These are phyloP conservation scores for Ambrosiella beaveri DNA, from an alignment of 2,329 filamentous ascomycete genomes.

Conservation along the genomic window DNA sequence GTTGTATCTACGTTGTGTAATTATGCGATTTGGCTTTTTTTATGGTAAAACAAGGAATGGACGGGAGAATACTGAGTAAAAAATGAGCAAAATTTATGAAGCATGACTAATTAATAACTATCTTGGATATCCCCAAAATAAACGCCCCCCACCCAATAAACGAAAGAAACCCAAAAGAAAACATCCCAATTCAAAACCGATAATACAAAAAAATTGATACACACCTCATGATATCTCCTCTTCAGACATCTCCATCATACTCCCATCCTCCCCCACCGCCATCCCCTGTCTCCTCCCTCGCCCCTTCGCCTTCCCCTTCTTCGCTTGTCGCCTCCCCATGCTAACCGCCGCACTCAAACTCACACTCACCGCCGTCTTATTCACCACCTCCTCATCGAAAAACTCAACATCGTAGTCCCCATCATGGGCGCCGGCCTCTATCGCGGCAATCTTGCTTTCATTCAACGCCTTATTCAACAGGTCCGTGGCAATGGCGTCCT, in stretches of 20 bases:
- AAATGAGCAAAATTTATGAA: not conserved
- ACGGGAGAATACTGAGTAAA: too few species aligned
- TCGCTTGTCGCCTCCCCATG: slow-evolving; percentile 13
- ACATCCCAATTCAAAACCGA: not conserved
- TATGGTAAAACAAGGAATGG: not conserved
- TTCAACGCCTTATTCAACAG: slow-evolving; percentile 55
- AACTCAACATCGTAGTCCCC: slow-evolving; percentile 29
- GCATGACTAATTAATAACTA: not conserved
- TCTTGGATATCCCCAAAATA: not conserved
- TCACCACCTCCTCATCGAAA: slow-evolving; percentile 36
- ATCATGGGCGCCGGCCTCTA: slow-evolving; percentile 27
- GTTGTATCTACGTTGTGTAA: not conserved
- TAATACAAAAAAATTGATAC: not conserved
- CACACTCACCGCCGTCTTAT: not conserved
- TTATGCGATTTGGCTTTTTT: not conserved
- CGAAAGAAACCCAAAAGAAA: not conserved
- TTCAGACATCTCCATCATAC: slow-evolving; percentile 40
- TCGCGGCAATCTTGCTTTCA: slow-evolving; percentile 31
- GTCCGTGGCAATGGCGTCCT: slow-evolving; percentile 68
- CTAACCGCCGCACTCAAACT: slow-evolving; percentile 28
- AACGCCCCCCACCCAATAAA: not conserved
- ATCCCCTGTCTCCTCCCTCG: slow-evolving; percentile 13
- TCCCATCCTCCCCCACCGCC: slow-evolving; percentile 24
- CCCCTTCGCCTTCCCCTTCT: slow-evolving; percentile 17
- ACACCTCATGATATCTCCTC: slow-evolving; percentile 23